A percentile compares a stretch with the other conserved stretches of the same genome.
Evolutionary conservation across 2,329 filamentous ascomycete genomes (phyloP).

Genomic region (Monilinia vaccinii-corymbosi): DNA sequence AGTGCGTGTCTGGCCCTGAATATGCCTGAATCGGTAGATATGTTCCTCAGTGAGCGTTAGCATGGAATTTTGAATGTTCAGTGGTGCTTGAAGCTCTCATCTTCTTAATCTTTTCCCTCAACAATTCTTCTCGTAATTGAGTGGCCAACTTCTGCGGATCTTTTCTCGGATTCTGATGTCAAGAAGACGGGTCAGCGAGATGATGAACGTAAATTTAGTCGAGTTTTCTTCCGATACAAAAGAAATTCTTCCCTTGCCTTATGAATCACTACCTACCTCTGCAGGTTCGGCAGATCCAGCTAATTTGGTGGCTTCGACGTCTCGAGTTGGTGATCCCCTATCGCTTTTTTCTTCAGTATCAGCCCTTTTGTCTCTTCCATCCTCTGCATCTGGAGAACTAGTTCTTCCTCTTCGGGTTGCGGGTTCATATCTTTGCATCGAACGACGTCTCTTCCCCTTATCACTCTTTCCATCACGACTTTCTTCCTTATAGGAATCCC

Average conservation of each 20-base stretch:
- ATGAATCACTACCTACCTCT: slow-evolving; percentile 36
- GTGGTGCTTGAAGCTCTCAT: slow-evolving; percentile 41
- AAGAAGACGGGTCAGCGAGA: slow-evolving; percentile 30
- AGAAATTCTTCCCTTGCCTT: slow-evolving; percentile 19
- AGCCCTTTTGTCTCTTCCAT: slow-evolving; percentile 44
- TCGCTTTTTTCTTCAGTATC: slow-evolving; percentile 44
- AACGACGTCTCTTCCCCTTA: slow-evolving; percentile 28
- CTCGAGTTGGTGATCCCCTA: slow-evolving; percentile 22
- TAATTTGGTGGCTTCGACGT: slow-evolving; percentile 17
- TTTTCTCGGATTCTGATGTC: slow-evolving; percentile 27
- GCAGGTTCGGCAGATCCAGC: slow-evolving; percentile 25
- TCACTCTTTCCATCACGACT: slow-evolving; percentile 23
- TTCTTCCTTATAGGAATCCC: slow-evolving; percentile 18
- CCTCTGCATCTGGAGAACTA: slow-evolving; percentile 38
- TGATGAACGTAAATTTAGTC: slow-evolving; percentile 13
- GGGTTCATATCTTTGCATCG: slow-evolving; percentile 30
- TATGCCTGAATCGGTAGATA: slow-evolving; percentile 1
- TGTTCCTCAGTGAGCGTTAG: slow-evolving; percentile 37
- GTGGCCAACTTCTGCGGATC: slow-evolving; percentile 36
- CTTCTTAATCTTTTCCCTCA: slow-evolving; percentile 46
- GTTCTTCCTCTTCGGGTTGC: slow-evolving; percentile 38
- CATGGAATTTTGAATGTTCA: slow-evolving; percentile 33
- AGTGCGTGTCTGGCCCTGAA: background rate
- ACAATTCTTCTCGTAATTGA: slow-evolving; percentile 40
- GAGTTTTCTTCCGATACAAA: slow-evolving; percentile 11